These are phyloP conservation scores for Senna tora DNA, from an alignment of 306 rosid genomes.

Conservation along the genomic window DNA sequence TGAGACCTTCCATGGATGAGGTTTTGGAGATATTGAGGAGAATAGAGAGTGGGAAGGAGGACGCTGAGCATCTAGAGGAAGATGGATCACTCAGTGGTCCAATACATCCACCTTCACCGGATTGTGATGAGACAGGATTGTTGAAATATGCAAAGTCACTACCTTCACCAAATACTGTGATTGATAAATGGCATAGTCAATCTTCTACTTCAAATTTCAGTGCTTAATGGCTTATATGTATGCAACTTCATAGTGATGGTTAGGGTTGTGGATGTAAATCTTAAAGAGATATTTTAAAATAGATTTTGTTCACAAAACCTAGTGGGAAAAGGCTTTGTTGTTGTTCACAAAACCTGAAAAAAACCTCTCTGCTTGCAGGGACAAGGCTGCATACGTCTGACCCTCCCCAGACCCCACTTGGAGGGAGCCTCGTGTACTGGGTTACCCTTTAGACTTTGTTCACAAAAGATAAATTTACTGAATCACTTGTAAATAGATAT, in stretches of 20 bases:
- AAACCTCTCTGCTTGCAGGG: no score
- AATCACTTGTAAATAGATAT: no score
- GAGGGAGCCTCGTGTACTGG: no score
- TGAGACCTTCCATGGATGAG: conserved; percentile 74
- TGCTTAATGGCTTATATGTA: conserved; percentile 22
- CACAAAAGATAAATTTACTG: no score
- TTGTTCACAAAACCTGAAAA: no score
- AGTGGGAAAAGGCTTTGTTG: no score
- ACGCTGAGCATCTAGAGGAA: conserved; percentile 22
- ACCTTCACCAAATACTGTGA: conserved; percentile 40
- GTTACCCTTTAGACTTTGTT: no score
- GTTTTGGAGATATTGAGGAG: conserved; percentile 53
- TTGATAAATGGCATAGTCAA: conserved; percentile 46
- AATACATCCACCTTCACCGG: conserved; percentile 38
- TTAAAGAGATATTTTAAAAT: no score
- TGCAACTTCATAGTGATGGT: no score
- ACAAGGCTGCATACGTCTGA: no score
- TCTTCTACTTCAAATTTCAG: conserved; percentile 39
- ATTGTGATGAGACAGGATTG: conserved; percentile 49
- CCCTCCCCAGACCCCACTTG: no score
- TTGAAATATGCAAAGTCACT: conserved; percentile 41
- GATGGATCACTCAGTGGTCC: conserved; percentile 3
- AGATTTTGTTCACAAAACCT: no score
- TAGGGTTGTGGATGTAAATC: background rate
- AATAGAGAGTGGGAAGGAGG: conserved; percentile 49